Base-by-base conservation (phyloP, 2,329 filamentous ascomycete genomes). In the Trichoderma sp. region DNA sequence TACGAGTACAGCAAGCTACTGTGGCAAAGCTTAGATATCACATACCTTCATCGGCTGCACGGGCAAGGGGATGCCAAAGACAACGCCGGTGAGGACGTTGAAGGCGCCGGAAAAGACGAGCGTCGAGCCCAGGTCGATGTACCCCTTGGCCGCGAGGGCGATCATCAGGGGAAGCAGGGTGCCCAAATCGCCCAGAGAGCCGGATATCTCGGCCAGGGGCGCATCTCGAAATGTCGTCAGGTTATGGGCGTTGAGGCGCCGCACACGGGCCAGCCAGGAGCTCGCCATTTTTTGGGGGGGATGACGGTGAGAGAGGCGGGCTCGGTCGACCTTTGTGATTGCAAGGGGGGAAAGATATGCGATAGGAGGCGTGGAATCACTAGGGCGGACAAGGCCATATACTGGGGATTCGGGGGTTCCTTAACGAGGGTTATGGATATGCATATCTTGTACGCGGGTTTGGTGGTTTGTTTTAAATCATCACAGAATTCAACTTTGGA, bases 81-180 rank as follows among this genome's bases (percentile, higher is more conserved):
- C 79, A 2, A 89, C 76, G 19, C 94, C 95, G 0, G 94, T 97
- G 13, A 91, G 74, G 66, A 97, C 87, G 74, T 98, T 98, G 78
- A 91, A 94, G 10, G 94, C 75, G 1, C 95, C 95, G 0, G 93
- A 94, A 76, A 97, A 95, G 6, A 98, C 87, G 1, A 98, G 85
- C 0, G 94, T 97, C 57, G 90, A 89, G 29, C 92, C 88, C 1
- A 98, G 85, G 25, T 92, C 90, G 73, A 98, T 92, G 9, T 92
- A 94, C 37, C 86, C 84, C 71, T 92, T 91, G 32, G 92, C 80
- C 0, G 93, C 89, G 32, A 98, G 87, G 2, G 94, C 92, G 74
- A 97, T 92, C 83, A 95, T 92, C 66, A 97, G 87, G 57, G 94
- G 94, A 12, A 97, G 86, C 34, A 97, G 86, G 3, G 94, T 97